These are phyloP conservation scores for Cryptococcus maquisensis DNA, from an alignment of 1,284 basidiomycete species.

Conservation along the genomic window DNA sequence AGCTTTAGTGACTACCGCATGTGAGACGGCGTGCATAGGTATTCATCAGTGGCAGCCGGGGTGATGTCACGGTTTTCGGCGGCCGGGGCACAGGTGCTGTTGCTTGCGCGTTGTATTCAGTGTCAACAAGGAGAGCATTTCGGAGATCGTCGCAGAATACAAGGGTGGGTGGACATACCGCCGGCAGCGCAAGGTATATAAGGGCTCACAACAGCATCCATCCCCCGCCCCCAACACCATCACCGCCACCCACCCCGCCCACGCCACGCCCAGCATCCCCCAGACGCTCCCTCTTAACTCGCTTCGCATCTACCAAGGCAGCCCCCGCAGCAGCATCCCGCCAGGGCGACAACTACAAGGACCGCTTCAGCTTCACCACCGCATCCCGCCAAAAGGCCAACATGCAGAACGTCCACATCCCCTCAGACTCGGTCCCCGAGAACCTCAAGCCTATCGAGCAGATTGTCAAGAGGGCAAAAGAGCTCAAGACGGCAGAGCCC, in stretches of 20 bases:
- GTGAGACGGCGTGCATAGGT: too few relatives aligned
- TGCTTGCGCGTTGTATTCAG: too few relatives aligned
- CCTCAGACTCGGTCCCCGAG: conserved; percentile 42
- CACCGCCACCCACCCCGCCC: neutral
- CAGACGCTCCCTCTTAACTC: neutral
- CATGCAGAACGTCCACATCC: conserved; percentile 44
- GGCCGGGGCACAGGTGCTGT: too few relatives aligned
- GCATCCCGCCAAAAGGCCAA: neutral
- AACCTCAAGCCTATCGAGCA: conserved; percentile 58
- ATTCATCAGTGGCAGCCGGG: too few relatives aligned
- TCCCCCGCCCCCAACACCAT: neutral
- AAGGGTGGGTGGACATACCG: too few relatives aligned
- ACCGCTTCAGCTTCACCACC: neutral
- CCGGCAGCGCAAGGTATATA: too few relatives aligned
- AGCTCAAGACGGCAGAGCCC: conserved; percentile 74
- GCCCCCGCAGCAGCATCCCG: neutral
- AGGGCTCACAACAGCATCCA: too few relatives aligned
- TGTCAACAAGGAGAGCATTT: too few relatives aligned
- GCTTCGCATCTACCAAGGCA: neutral
- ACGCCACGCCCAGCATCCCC: neutral
- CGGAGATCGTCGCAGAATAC: too few relatives aligned
- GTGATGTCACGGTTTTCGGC: too few relatives aligned
- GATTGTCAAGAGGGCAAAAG: conserved; percentile 83
- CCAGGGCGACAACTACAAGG: neutral
- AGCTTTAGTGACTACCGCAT: too few relatives aligned